These are phyloP conservation scores for Melanopsichium pennsylvanicum DNA, from an alignment of 1,284 basidiomycete genomes.

Conservation along the genomic window DNA sequence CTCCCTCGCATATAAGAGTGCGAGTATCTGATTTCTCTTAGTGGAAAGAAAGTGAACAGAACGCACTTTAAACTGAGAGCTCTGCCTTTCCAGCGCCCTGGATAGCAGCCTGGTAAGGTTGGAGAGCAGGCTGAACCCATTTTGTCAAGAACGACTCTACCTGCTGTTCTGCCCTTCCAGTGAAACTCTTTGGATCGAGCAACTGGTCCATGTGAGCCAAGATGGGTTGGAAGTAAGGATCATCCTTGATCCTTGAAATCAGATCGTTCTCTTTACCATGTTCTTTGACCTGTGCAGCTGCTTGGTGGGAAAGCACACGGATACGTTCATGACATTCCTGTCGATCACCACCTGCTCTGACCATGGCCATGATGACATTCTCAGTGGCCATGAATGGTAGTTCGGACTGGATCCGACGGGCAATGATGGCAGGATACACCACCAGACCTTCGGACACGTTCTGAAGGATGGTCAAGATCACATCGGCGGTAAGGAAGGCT, in stretches of 20 bases:
- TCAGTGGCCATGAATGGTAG: conserved; percentile 95
- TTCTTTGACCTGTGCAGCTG: conserved; percentile 91
- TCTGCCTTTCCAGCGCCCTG: conserved; percentile 72
- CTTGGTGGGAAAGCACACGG: conserved; percentile 93
- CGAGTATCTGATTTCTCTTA: too few species aligned
- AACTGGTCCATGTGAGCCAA: conserved; percentile 68
- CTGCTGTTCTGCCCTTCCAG: conserved; percentile 60
- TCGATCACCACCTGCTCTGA: conserved; percentile 90
- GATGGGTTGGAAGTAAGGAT: conserved; percentile 74
- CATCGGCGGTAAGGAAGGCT: conserved; percentile 96
- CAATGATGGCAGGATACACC: conserved; percentile 96
- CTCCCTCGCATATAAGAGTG: too few species aligned
- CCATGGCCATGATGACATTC: conserved; percentile 99
- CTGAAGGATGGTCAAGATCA: conserved; percentile 91
- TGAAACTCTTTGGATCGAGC: conserved; percentile 55
- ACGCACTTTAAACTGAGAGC: conserved; percentile 65
- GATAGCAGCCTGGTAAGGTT: conserved; percentile 73
- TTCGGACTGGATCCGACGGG: conserved; percentile 87
- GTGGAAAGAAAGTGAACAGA: too few species aligned
- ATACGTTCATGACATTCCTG: conserved; percentile 98
- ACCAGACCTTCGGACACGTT: conserved; percentile 97
- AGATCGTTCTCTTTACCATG: conserved; percentile 95
- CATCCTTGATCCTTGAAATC: conserved; percentile 81
- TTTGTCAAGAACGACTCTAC: conserved; percentile 76
- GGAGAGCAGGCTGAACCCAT: conserved; percentile 88